Evolutionary conservation across 2,329 filamentous ascomycete genomes (phyloP).

Genomic region (Paecilomyces sp.): DNA sequence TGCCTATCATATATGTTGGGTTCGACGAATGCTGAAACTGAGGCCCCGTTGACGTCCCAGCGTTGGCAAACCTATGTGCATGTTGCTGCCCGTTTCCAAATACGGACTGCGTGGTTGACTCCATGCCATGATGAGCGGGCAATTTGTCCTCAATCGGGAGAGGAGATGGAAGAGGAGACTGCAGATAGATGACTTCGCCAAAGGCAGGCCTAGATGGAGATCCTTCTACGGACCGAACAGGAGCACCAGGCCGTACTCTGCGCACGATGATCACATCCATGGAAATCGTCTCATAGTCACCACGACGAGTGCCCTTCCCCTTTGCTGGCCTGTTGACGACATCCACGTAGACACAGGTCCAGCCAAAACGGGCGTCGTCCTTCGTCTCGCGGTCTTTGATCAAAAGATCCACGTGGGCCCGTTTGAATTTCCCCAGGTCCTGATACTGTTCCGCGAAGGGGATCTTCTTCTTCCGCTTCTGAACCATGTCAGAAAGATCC

Average conservation of each 20-base stretch:
- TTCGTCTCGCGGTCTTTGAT: constrained; percentile 22
- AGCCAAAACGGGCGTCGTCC: constrained; percentile 23
- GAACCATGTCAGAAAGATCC: constrained; percentile 22
- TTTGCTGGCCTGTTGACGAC: constrained; percentile 19
- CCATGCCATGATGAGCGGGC: not conserved
- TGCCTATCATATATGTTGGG: not conserved
- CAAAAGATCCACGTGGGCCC: constrained; percentile 27
- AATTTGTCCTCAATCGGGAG: not conserved
- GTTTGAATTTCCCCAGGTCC: constrained; percentile 18
- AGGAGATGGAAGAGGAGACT: constrained; percentile 3
- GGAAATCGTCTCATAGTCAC: constrained; percentile 23
- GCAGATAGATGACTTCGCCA: constrained; percentile 11
- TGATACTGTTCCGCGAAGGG: constrained; percentile 22
- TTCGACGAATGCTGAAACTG: not conserved
- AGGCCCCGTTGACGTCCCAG: not conserved
- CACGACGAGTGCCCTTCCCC: constrained; percentile 17
- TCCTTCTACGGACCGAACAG: constrained; percentile 1
- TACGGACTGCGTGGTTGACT: not conserved
- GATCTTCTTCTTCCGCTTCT: constrained; percentile 20
- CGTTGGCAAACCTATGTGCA: not conserved
- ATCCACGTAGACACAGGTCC: constrained; percentile 31
- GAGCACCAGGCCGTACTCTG: constrained; percentile 13
- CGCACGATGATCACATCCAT: constrained; percentile 29
- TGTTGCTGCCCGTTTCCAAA: not conserved
- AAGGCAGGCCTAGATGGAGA: constrained; percentile 6